Evolutionary conservation across 345 rosid species (phyloP), one percentile per base, ranked within the genome.

Genomic region (Dimocarpus longan): DNA sequence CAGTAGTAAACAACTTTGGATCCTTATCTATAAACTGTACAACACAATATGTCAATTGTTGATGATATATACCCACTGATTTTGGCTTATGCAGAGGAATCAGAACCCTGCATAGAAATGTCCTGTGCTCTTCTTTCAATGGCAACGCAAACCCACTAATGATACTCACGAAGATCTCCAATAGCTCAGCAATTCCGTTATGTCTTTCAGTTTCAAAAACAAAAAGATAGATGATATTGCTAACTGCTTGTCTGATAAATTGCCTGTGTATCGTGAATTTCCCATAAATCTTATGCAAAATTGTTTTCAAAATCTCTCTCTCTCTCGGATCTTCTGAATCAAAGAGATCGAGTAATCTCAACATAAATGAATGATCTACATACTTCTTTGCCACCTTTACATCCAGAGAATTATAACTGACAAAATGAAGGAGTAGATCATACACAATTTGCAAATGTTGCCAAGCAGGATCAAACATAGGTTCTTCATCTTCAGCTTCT

Each of bases 271-370:
- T 86, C 95, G 91, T 93, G 81, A 93, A 93, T 79, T 88, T 93
- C 68, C 93, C 93, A 66, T 93, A 93, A 73, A 88, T 79, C 75
- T 90, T 85, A 65, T 93, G 97, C 57, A 93, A 85, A 78, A 93
- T 87, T 24, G 95, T 93, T 80, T 93, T 93, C 85, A 93, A 84
- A 82, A 88, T 84, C 75, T 93, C 95, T 84, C 93, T 88, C 77
- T 92, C 97, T 79, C 97, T 83, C 7, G 94, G 97, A 71, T 92
- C 97, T 77, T 89, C 97, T 5, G 97, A 92, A 72, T 91, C 97
- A 21, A 92, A 92, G 77, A 92, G 93, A 39, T 92, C 93, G 39
- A 92, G 94, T 80, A 92, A 73, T 86, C 82, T 86, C 80, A 79
- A 70, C 21, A 92, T 60, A 76, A 91, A 92, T 42, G 89, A 84